A percentile compares a stretch with the other conserved stretches of the same genome.
Conservation (phyloP, 768 basidiomycete genomes). For the Leccinum uliginosum region DNA sequence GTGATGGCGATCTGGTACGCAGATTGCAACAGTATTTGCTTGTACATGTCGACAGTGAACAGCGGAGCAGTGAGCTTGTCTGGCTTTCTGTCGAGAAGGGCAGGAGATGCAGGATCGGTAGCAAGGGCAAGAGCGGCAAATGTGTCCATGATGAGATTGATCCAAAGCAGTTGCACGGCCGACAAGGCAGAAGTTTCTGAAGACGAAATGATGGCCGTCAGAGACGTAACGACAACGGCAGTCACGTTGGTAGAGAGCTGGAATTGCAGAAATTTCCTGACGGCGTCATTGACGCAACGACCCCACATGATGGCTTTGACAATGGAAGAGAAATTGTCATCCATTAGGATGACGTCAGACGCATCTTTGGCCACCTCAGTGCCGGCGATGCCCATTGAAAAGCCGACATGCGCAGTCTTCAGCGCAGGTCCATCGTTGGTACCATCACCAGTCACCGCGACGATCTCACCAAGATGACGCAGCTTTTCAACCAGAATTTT, state of each 20-base stretch:
- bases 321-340: constrained; percentile 94
- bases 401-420: constrained; percentile 94
- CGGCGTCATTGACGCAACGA: constrained; percentile 96
- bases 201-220: constrained; percentile 78
- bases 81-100: constrained; percentile 82
- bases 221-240: constrained; percentile 90
- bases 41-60: constrained; percentile 93
- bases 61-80: constrained; percentile 86
- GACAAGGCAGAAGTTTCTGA: constrained; percentile 82
- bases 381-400: constrained; percentile 94
- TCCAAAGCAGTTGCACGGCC: constrained; percentile 97
- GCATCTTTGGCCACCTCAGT: constrained; percentile 99
- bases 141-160: constrained; percentile 98
- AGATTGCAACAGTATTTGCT: constrained; percentile 91
- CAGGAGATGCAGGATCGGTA: constrained; percentile 86
- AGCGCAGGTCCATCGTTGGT: constrained; percentile 97
- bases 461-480: constrained; percentile 81
- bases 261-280: constrained; percentile 97
- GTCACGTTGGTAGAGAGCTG: constrained; percentile 93
- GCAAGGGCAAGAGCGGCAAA: constrained; percentile 97
- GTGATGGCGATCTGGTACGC: constrained; percentile 79
- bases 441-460: constrained; percentile 96
- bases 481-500: constrained; percentile 87
- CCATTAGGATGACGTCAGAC: constrained; percentile 98
- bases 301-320: constrained; percentile 99